Percentiles rank a stretch among this genome's conserved stretches.
Conservation (phyloP, 805 yeast species). For the Cyberlindnera maritima region DNA sequence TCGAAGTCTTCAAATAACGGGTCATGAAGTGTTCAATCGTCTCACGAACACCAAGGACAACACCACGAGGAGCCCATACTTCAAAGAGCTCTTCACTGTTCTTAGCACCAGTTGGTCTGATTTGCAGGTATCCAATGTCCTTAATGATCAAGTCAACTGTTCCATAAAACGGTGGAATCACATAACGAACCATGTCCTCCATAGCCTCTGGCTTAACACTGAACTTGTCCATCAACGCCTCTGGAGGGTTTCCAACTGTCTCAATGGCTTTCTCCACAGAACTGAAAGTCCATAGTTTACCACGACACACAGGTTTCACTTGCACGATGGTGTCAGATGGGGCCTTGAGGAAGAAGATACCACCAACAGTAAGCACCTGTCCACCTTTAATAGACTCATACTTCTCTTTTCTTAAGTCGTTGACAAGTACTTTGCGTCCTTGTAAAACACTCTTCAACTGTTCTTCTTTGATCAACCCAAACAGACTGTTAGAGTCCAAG, state of each 20-base stretch:
- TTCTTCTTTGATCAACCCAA: slow-evolving; percentile 27
- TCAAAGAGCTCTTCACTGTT: slow-evolving; percentile 37
- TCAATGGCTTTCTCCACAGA: slow-evolving; percentile 34
- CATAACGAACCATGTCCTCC: slow-evolving; percentile 39
- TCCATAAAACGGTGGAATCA: slow-evolving; percentile 72
- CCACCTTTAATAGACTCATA: slow-evolving; percentile 41
- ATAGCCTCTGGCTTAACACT: slow-evolving; percentile 32
- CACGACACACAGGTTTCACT: slow-evolving; percentile 42
- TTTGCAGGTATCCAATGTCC: slow-evolving; percentile 59
- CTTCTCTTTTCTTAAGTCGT: slow-evolving; percentile 28
- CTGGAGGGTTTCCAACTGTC: slow-evolving; percentile 26
- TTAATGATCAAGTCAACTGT: slow-evolving; percentile 61
- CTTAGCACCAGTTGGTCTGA: slow-evolving; percentile 56
- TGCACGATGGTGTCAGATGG: slow-evolving; percentile 51
- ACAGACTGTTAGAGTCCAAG: slow-evolving; percentile 25
- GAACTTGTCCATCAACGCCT: slow-evolving; percentile 26
- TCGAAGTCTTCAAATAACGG: slow-evolving; percentile 27
- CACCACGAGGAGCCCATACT: slow-evolving; percentile 54
- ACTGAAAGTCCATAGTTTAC: slow-evolving; percentile 29
- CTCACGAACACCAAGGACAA: slow-evolving; percentile 51
- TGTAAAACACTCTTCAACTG: slow-evolving; percentile 31
- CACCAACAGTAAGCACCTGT: slow-evolving; percentile 54
- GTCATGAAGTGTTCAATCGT: slow-evolving; percentile 44
- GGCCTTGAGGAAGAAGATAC: slow-evolving; percentile 54
- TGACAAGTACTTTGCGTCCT: slow-evolving; percentile 31